A percentile compares a stretch with the other conserved stretches of the same genome.
phyloP scores from a whole-genome alignment of 768 basidiomycete genomes.

The Rhizopogon rudus region DNA sequence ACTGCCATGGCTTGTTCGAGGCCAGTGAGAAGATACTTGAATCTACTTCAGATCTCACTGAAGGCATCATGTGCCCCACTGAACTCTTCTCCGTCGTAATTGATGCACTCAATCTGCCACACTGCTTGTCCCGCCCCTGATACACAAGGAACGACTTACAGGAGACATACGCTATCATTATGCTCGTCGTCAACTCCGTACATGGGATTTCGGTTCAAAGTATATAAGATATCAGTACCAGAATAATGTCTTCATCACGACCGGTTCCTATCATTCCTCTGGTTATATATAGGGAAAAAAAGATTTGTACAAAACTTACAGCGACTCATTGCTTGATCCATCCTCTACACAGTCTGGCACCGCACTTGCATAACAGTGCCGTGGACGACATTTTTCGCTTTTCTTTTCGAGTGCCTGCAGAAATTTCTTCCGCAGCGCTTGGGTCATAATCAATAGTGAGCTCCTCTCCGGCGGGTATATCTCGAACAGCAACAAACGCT shows the following conservation, averaged over 20 bases:
- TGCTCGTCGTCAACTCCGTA: too few relatives aligned
- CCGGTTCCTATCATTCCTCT: background rate
- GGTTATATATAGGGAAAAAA: background rate
- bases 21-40: too few relatives aligned
- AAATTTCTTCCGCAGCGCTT: constrained; percentile 17
- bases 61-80: too few relatives aligned
- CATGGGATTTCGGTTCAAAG: background rate
- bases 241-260: background rate
- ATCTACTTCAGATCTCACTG: too few relatives aligned
- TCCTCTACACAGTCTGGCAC: constrained; percentile 29
- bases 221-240: background rate
- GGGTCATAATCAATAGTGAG: constrained; percentile 68
- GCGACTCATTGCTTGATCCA: constrained; percentile 23
- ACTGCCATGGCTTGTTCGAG: too few relatives aligned
- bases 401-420: constrained; percentile 10
- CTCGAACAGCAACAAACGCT: constrained; percentile 45
- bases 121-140: too few relatives aligned
- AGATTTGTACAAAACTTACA: background rate
- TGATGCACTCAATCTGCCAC: too few relatives aligned
- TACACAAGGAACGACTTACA: too few relatives aligned
- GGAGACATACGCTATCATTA: too few relatives aligned
- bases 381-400: constrained; percentile 25
- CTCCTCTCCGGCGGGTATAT: constrained; percentile 49
- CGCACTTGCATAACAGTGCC: constrained; percentile 34
- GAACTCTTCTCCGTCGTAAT: too few relatives aligned